Base-by-base conservation (phyloP, 768 basidiomycete genomes). In the Daedaleopsis sinensis region DNA sequence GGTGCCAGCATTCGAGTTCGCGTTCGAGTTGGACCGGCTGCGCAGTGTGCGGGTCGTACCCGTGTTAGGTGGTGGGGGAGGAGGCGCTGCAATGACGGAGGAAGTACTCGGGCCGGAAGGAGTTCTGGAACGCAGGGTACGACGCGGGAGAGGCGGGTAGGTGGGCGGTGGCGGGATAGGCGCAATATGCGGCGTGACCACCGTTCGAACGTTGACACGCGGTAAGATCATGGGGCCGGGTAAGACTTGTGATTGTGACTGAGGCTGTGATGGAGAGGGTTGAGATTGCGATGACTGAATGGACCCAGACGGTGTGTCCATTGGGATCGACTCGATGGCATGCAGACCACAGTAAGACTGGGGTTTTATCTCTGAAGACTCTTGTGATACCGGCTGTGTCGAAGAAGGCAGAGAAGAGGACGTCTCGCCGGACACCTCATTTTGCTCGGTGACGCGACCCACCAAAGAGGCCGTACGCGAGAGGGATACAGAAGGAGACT, bases 321-420 rank as follows among this genome's bases (percentile, higher is more conserved):
- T 5, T 12, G 51, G 46, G 37, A 6, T n/a, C 1, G 61, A 53
- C 37, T 47, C 51, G 12, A 50, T 47, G 18, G 57, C 52, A 39
- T 56, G 49, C 42, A 49, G 56, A 48, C 54, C 55, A 32, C 37
- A 19, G 47, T 55, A 51, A 37, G 57, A 51, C 18, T 36, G 47
- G 0, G 35, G 48, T 18, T 49, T 37, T 11, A n/a, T 15, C 7
- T 50, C 44, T 21, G 37, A 27, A 9, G 53, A 23, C 18, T 46
- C 43, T 16, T 57, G 38, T 23, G 61, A 36, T 6, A 23, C 16
- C 12, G 19, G 21, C 1, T 13, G 47, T 5, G 19, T 9, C 1
- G 23, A 49, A 10, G 23, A 13, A 9, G 47, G 21, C 47, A 23
- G 18, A 2, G 5, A 23, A 19, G 15, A 19, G n/a, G 46, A 47